Conservation (phyloP, 2,329 filamentous ascomycete genomes). For the Cercospora sojina region DNA sequence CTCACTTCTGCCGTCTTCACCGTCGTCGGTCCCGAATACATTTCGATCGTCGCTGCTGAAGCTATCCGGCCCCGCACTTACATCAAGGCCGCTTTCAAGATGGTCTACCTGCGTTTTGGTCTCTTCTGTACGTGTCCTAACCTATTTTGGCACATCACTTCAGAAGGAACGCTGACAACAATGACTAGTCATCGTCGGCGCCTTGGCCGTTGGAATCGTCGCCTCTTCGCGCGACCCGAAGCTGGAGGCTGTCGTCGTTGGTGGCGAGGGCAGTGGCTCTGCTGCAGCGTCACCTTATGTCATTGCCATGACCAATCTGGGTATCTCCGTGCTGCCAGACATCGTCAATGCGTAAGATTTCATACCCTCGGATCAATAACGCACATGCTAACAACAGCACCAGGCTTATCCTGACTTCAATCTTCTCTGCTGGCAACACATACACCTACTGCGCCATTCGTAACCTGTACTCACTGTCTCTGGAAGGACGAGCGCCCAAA, state of each 20-base stretch:
- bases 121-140: constrained; percentile 14
- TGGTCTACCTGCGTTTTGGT: constrained; percentile 48
- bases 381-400: constrained; percentile 2
- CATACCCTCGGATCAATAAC: neutral
- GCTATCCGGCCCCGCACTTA: constrained; percentile 47
- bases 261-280: constrained; percentile 30
- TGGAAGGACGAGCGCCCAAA: constrained; percentile 54
- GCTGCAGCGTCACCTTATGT: constrained; percentile 40
- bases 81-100: constrained; percentile 51
- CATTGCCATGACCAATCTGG: constrained; percentile 43
- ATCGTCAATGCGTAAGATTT: constrained; percentile 37
- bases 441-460: constrained; percentile 57
- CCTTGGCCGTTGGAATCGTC: constrained; percentile 47
- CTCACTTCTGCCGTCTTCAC: constrained; percentile 46
- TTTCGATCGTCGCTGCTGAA: constrained; percentile 51
- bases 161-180: neutral
- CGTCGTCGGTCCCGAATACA: constrained; percentile 50
- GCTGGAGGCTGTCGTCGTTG: constrained; percentile 29
- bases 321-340: constrained; percentile 46
- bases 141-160: neutral
- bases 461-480: constrained; percentile 53
- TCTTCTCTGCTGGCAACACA: constrained; percentile 58
- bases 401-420: constrained; percentile 49
- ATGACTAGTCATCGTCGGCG: constrained; percentile 49
- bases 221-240: constrained; percentile 36